These are phyloP conservation scores for Polygonum aviculare DNA, from an alignment of 148 eudicot species.

Conservation along the genomic window DNA sequence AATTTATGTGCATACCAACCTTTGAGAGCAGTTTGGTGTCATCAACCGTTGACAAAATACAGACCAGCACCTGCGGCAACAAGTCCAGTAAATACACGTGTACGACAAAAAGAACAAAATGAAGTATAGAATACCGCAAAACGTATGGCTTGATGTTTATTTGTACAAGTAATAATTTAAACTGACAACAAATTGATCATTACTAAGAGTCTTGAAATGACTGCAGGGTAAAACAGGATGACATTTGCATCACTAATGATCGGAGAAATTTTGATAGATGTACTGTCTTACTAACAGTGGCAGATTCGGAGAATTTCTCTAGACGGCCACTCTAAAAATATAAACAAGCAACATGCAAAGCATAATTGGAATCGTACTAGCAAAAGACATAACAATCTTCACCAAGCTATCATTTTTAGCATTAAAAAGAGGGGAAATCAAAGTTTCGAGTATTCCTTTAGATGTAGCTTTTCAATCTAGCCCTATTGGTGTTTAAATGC, in stretches of 20 bases:
- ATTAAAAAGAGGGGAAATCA: background rate
- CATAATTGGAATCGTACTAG: background rate
- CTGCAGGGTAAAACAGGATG: background rate
- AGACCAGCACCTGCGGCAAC: slow-evolving; percentile 64
- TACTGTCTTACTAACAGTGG: background rate
- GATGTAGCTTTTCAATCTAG: background rate
- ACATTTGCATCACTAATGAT: background rate
- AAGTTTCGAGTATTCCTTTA: background rate
- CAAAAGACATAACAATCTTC: background rate
- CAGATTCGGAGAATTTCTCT: background rate
- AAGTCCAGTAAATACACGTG: background rate
- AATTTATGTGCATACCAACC: slow-evolving; percentile 31
- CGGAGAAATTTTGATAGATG: background rate
- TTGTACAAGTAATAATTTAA: background rate
- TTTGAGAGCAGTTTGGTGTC: slow-evolving; percentile 82
- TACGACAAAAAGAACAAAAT: background rate
- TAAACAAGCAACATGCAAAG: background rate
- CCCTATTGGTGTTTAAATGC: background rate
- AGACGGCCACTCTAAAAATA: background rate
- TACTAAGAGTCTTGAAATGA: too few relatives aligned
- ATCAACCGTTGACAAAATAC: slow-evolving; percentile 71
- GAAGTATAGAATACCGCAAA: background rate
- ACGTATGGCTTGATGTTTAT: background rate
- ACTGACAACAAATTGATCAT: background rate
- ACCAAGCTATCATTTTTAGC: background rate